These are phyloP conservation scores for Aureobasidium leucospermi DNA, from an alignment of 2,329 filamentous ascomycete species.

Conservation along the genomic window DNA sequence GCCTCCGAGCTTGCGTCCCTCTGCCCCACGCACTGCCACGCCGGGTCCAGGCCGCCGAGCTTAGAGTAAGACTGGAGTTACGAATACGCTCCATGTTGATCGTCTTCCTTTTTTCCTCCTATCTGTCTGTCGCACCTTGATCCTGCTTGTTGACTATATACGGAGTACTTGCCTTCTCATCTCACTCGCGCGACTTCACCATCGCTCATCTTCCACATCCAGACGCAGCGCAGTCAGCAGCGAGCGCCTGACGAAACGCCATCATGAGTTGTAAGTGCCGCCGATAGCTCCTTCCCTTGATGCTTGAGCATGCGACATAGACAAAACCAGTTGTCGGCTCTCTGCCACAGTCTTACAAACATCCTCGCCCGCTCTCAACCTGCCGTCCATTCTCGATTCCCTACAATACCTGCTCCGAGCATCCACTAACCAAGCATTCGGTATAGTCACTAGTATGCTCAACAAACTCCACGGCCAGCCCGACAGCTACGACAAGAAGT, in stretches of 20 bases:
- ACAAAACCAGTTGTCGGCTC: not conserved
- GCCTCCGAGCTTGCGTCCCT: not conserved
- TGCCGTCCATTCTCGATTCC: not conserved
- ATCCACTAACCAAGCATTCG: slow-evolving; percentile 10
- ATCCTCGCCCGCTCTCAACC: not conserved
- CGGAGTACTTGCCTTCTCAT: not conserved
- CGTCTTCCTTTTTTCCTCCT: not conserved
- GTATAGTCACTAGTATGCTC: slow-evolving; percentile 75
- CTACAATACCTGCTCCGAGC: not conserved
- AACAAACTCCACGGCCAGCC: slow-evolving; percentile 95
- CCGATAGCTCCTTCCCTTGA: slow-evolving; percentile 3
- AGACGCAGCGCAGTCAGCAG: not conserved
- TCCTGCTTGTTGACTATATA: not conserved
- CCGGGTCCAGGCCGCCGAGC: slow-evolving; percentile 4
- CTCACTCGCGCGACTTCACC: not conserved
- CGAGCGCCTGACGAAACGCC: not conserved
- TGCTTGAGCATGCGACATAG: not conserved
- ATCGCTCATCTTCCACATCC: not conserved
- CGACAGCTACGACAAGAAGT: slow-evolving; percentile 99
- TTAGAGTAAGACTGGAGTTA: not conserved
- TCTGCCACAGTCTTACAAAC: not conserved
- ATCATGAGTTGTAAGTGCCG: slow-evolving; percentile 13
- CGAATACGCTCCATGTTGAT: not conserved
- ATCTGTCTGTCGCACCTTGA: not conserved
- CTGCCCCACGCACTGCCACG: slow-evolving; percentile 12